Conservation (phyloP, 805 yeast genomes). For the Millerozyma miso region DNA sequence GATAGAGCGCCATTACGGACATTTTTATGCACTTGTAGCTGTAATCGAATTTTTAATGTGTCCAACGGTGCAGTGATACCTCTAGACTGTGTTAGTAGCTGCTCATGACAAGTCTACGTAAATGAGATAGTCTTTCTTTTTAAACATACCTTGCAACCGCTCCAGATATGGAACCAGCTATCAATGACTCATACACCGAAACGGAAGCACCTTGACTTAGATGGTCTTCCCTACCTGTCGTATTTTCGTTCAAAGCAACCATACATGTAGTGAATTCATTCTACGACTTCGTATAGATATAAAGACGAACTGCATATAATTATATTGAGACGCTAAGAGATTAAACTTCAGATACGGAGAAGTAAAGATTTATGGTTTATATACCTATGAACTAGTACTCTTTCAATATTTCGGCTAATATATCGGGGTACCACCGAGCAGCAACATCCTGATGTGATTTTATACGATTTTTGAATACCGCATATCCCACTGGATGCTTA, state of each 20-base stretch:
- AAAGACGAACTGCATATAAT: too few relatives aligned
- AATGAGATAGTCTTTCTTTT: background rate
- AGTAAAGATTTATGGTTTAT: too few relatives aligned
- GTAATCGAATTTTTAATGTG: constrained; percentile 71
- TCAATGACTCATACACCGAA: constrained; percentile 47
- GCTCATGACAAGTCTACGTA: background rate
- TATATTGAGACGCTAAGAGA: too few relatives aligned
- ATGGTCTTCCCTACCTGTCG: constrained; percentile 32
- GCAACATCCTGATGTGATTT: constrained; percentile 44
- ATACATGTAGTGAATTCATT: background rate
- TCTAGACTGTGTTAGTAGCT: constrained; percentile 30
- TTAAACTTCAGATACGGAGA: too few relatives aligned
- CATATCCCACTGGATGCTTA: constrained; percentile 42
- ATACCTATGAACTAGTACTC: constrained; percentile 15
- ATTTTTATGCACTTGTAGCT: constrained; percentile 35
- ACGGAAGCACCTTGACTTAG: constrained; percentile 50
- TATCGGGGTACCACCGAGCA: constrained; percentile 38
- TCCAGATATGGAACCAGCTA: constrained; percentile 75
- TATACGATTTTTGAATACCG: constrained; percentile 43
- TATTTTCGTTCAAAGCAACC: background rate
- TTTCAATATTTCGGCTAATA: constrained; percentile 29
- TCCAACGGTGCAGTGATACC: constrained; percentile 74
- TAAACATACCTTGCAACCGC: constrained; percentile 40
- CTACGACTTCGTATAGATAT: too few relatives aligned
- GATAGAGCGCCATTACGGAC: constrained; percentile 23